Evolutionary conservation across 1,284 basidiomycete species (phyloP).

Genomic region (Tylopilus sp.): DNA sequence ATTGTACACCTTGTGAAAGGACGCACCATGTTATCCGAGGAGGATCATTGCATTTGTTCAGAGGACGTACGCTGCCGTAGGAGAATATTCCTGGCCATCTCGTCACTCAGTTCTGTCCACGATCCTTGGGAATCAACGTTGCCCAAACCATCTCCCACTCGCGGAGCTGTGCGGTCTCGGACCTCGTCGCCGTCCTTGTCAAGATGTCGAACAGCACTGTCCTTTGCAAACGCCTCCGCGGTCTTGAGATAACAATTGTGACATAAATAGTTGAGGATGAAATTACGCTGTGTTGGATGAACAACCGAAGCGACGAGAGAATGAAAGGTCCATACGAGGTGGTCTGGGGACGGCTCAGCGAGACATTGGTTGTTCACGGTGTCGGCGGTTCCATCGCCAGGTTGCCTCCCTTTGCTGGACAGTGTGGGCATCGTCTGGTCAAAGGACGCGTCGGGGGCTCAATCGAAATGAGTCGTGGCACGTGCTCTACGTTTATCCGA

Average conservation of each 20-base stretch:
- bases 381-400: conserved; percentile 5
- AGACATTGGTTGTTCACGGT: conserved; percentile 20
- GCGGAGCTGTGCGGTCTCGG: conserved; percentile 22
- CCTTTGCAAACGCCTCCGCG: conserved; percentile 64
- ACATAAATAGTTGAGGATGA: conserved; percentile 78
- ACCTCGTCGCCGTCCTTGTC: conserved; percentile 69
- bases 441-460: not conserved
- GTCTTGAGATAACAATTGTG: conserved; percentile 70
- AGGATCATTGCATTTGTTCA: not conserved
- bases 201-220: conserved; percentile 55
- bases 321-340: conserved; percentile 23
- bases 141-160: conserved; percentile 14
- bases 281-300: conserved; percentile 46
- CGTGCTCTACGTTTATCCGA: conserved; percentile 14
- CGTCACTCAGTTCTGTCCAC: conserved; percentile 38
- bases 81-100: conserved; percentile 45
- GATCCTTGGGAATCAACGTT: conserved; percentile 16
- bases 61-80: conserved; percentile 52
- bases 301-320: not conserved
- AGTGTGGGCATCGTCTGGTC: conserved; percentile 20
- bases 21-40: conserved; percentile 3
- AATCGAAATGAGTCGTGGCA: conserved; percentile 6
- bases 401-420: conserved; percentile 20
- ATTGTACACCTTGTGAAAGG: conserved; percentile 53
- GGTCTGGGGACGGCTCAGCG: conserved; percentile 24